Evolutionary conservation across 2,329 filamentous ascomycete species (phyloP), one percentile per base, ranked within the genome.

Genomic region (Shiraia sp.): DNA sequence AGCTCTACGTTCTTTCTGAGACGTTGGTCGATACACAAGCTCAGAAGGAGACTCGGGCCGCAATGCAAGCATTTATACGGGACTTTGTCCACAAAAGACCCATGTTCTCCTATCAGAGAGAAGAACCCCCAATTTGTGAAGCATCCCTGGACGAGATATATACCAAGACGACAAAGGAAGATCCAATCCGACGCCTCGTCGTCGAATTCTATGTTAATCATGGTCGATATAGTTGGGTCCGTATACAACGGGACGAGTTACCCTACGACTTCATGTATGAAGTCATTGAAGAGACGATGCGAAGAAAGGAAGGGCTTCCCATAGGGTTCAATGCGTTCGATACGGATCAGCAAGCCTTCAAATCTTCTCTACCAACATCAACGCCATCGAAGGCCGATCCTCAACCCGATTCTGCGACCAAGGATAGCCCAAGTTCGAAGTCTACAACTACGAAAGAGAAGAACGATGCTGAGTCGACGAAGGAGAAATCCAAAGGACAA

Each of bases 1-100:
- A 29, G 2, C 32, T 54, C n/a, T 51, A 42, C 26, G 39, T 54
- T 4, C 36, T 54, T 8, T 28, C 26, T 8, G 42, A 51, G 24
- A 49, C 38, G 40, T 26, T 51, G 3, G 36, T 45, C 19, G 50
- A 54, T 27, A 15, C 23, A 0, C 8, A 19, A 12, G 38, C 44
- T 2, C 46, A 47, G 22, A 44, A 48, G 15, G 10, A 10, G 10
- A 34, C 41, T 17, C 35, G 42, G 3, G 31, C 44, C 12, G 38
- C 25, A 3, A 25, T 49, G 13, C 26, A 38, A 12, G 16, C 17
- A 12, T 38, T 30, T 16, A 22, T 31, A 6, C 8, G 14, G 8
- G 36, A 38, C 8, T 9, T 14, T 9, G 19, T 31, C 13, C 12
- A 3, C 6, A 24, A 17, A 23, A 10, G 10, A 12, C 8, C 10